These are phyloP conservation scores for Chlorociboria aeruginascens DNA, from an alignment of 495 filamentous ascomycete species.

Conservation along the genomic window DNA sequence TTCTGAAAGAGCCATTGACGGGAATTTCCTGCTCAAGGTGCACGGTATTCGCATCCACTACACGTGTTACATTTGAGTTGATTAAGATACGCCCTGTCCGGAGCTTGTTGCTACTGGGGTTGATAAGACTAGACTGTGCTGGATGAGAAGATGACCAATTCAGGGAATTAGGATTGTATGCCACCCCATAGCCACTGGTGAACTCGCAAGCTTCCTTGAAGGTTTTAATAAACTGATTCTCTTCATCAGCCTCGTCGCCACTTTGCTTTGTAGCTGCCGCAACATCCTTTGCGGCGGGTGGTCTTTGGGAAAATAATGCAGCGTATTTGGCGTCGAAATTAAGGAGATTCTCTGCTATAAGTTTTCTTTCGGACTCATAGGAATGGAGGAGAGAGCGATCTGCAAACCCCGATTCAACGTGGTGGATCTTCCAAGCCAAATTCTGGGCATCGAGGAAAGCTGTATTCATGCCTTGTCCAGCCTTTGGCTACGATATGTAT, in stretches of 20 bases:
- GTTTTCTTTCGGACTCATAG: conserved; percentile 58
- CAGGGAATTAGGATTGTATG: conserved; percentile 48
- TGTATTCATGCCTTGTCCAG: conserved; percentile 79
- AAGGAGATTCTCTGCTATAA: conserved; percentile 58
- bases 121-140: conserved; percentile 56
- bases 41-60: conserved; percentile 75
- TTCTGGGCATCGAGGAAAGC: conserved; percentile 75
- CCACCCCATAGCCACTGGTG: conserved; percentile 58
- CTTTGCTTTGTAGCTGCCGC: conserved; percentile 27
- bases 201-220: conserved; percentile 64
- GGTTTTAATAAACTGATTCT: conserved; percentile 61
- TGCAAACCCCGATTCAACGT: conserved; percentile 52
- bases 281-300: conserved; percentile 38
- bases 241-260: conserved; percentile 20
- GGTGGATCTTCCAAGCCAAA: conserved; percentile 73
- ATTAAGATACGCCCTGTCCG: conserved; percentile 59
- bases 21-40: conserved; percentile 83
- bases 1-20: conserved; percentile 73
- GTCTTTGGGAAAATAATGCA: conserved; percentile 50
- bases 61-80: conserved; percentile 66
- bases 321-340: conserved; percentile 64
- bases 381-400: conserved; percentile 48
- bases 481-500: conserved; percentile 45
- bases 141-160: conserved; percentile 58
- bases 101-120: conserved; percentile 46